Conservation (phyloP, 2,329 filamentous ascomycete genomes). For the Parascedosporium putredinis region DNA sequence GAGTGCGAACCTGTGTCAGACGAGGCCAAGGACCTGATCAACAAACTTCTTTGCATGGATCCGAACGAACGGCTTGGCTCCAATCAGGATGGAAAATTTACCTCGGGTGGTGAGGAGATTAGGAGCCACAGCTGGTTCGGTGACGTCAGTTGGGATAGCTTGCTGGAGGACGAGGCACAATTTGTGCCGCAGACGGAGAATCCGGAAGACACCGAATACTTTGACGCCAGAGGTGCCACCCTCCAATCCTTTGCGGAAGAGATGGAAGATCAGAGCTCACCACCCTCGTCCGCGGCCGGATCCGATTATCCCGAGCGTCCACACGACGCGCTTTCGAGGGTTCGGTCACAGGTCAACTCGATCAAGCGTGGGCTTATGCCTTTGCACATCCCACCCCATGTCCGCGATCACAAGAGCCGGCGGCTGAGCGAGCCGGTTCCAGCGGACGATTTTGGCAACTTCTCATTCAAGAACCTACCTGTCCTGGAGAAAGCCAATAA, state of each 20-base stretch:
- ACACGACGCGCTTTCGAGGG: conserved; percentile 85
- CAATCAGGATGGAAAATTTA: conserved; percentile 72
- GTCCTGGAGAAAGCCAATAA: conserved; percentile 98
- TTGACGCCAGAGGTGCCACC: conserved; percentile 83
- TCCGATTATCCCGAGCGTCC: conserved; percentile 79
- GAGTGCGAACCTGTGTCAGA: conserved; percentile 65
- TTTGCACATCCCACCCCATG: conserved; percentile 89
- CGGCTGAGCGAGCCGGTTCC: conserved; percentile 82
- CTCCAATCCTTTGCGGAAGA: conserved; percentile 89
- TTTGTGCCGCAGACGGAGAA: conserved; percentile 91
- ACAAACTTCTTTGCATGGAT: conserved; percentile 78
- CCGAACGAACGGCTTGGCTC: conserved; percentile 73
- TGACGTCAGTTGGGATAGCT: conserved; percentile 76
- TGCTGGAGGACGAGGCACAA: conserved; percentile 91
- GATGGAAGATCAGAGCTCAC: conserved; percentile 77
- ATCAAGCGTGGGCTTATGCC: conserved; percentile 91
- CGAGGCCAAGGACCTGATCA: conserved; percentile 90
- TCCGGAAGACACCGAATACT: conserved; percentile 96
- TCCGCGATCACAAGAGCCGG: conserved; percentile 79
- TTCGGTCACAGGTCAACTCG: conserved; percentile 73
- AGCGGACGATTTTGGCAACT: conserved; percentile 89
- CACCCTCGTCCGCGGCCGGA: conserved; percentile 57
- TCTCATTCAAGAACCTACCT: conserved; percentile 93
- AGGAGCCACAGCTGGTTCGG: conserved; percentile 81
- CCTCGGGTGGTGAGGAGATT: conserved; percentile 83